Evolutionary conservation across 2,329 filamentous ascomycete genomes (phyloP).

Genomic region (Whalleya microplaca): DNA sequence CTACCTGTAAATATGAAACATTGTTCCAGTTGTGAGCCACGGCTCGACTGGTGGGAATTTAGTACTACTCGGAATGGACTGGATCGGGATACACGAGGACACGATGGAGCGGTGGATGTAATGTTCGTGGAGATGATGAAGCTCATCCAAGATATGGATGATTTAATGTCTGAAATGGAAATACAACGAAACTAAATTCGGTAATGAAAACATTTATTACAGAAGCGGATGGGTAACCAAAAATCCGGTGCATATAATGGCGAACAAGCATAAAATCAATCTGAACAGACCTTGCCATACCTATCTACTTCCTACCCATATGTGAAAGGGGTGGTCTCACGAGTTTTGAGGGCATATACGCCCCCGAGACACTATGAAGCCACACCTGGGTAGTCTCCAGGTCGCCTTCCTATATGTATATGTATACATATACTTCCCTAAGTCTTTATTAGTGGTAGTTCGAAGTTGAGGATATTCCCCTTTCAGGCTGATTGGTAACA

Average conservation of each 20-base stretch:
- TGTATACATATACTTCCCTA: too few species aligned
- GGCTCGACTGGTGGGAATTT: background rate
- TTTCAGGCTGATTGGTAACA: background rate
- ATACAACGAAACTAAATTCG: background rate
- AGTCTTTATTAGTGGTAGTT: background rate
- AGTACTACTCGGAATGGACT: background rate
- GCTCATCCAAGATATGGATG: background rate
- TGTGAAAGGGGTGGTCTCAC: too few species aligned
- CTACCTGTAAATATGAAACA: slow-evolving; percentile 38
- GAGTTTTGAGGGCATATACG: too few species aligned
- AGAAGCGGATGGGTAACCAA: too few species aligned
- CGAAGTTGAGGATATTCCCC: background rate
- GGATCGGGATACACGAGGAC: background rate
- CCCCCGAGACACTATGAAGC: too few species aligned
- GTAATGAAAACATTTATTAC: too few species aligned
- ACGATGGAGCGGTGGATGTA: background rate
- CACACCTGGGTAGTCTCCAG: too few species aligned
- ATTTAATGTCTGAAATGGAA: background rate
- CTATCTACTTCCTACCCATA: too few species aligned
- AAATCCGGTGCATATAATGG: too few species aligned
- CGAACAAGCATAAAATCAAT: too few species aligned
- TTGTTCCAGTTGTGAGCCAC: background rate
- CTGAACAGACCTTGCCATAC: too few species aligned
- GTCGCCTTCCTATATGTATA: too few species aligned
- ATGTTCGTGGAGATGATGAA: background rate